These are phyloP conservation scores for Vanilla planifolia DNA, from an alignment of 106 monocot genomes.

Conservation along the genomic window DNA sequence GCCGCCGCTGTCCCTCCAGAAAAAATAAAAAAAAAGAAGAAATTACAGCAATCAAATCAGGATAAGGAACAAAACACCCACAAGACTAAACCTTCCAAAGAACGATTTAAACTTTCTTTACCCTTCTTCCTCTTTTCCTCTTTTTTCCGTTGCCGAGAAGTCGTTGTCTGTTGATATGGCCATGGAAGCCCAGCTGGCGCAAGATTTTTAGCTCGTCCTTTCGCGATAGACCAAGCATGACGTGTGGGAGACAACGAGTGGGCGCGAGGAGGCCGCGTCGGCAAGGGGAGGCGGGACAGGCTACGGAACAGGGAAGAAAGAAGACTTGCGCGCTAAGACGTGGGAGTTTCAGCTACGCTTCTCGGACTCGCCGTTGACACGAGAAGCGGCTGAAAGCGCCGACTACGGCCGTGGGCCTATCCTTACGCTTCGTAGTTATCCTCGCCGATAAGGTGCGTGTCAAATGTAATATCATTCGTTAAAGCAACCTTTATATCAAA, in stretches of 20 bases:
- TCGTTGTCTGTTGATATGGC: not conserved
- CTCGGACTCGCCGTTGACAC: not conserved
- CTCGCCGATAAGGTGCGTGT: too few relatives aligned
- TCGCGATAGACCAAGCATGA: too few relatives aligned
- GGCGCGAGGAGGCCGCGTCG: not conserved
- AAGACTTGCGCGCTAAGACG: not conserved
- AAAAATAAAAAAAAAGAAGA: too few relatives aligned
- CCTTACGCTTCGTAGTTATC: too few relatives aligned
- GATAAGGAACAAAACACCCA: too few relatives aligned
- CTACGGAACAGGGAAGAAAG: not conserved
- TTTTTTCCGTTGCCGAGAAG: not conserved
- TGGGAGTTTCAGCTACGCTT: not conserved
- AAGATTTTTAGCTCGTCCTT: not conserved
- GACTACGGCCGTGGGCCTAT: not conserved
- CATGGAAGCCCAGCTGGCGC: not conserved
- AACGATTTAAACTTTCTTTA: not conserved
- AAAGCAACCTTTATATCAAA: too few relatives aligned
- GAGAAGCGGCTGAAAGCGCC: not conserved
- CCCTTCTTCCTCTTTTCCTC: too few relatives aligned
- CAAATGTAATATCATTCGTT: too few relatives aligned
- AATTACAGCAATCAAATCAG: too few relatives aligned
- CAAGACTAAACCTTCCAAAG: too few relatives aligned
- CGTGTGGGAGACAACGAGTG: not conserved
- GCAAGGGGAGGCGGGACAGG: not conserved
- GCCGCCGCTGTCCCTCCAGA: constrained; percentile 5